Conservation (phyloP, 495 filamentous ascomycete species). For the Penicillium lagena region DNA sequence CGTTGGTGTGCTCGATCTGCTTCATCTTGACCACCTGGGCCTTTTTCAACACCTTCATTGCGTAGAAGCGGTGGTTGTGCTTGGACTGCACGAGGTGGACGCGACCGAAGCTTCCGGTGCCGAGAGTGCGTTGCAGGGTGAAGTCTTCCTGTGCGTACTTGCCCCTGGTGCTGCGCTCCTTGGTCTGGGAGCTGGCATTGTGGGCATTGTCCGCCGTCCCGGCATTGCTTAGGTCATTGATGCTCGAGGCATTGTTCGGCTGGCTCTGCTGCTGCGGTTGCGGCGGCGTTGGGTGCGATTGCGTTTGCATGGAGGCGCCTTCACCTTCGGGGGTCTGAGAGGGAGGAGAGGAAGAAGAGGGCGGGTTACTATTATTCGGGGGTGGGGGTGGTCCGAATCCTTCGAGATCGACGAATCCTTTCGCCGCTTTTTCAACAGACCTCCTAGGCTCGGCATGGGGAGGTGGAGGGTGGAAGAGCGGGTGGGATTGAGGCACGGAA, state of each 20-base stretch:
- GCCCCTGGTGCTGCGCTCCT: constrained; percentile 78
- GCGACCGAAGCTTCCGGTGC: constrained; percentile 93
- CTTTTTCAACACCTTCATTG: constrained; percentile 97
- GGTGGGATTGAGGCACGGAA: neutral
- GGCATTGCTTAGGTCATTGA: constrained; percentile 36
- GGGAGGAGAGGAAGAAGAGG: constrained; percentile 1
- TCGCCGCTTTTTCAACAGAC: constrained; percentile 95
- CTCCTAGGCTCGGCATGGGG: constrained; percentile 48
- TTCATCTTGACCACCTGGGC: constrained; percentile 99
- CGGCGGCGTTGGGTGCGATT: constrained; percentile 24
- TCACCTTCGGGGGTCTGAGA: constrained; percentile 37
- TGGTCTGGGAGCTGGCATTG: constrained; percentile 9
- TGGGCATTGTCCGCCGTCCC: constrained; percentile 9
- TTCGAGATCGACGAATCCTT: constrained; percentile 50
- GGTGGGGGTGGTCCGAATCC: constrained; percentile 54
- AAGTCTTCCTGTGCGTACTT: constrained; percentile 95
- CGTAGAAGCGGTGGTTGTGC: constrained; percentile 96
- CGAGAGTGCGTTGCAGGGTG: constrained; percentile 77
- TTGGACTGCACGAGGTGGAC: constrained; percentile 95
- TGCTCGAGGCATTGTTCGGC: constrained; percentile 36
- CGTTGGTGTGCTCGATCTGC: constrained; percentile 98
- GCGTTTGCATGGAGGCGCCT: constrained; percentile 37
- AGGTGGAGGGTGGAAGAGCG: constrained; percentile 7
- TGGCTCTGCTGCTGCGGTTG: constrained; percentile 25
- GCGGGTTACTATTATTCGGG: too few species aligned